Conservation (phyloP, 2,329 filamentous ascomycete species). For the Pestalotiopsis sp. region DNA sequence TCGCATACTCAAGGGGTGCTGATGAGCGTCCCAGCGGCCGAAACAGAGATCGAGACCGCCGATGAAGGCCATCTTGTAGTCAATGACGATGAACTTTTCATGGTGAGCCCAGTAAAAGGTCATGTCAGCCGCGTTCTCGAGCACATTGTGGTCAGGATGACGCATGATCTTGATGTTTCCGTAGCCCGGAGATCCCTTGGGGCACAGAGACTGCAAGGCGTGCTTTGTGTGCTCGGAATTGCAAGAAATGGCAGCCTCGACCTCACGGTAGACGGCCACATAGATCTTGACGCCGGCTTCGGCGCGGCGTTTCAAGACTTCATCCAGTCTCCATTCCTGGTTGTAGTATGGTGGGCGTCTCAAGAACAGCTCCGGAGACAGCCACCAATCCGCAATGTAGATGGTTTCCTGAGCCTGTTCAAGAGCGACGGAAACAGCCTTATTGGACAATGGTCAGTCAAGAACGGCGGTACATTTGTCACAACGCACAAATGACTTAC, state of each 20-base stretch:
- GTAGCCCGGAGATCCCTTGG: constrained; percentile 77
- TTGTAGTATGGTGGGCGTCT: constrained; percentile 81
- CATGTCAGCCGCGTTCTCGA: constrained; percentile 94
- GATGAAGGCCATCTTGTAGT: constrained; percentile 89
- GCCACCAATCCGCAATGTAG: constrained; percentile 97
- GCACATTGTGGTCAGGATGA: constrained; percentile 92
- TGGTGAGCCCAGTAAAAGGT: constrained; percentile 90
- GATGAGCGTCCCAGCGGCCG: constrained; percentile 87
- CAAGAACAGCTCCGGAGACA: constrained; percentile 86
- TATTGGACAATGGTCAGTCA: background rate
- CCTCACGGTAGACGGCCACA: constrained; percentile 89
- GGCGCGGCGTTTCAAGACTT: constrained; percentile 83
- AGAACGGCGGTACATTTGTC: background rate
- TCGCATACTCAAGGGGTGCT: constrained; percentile 71
- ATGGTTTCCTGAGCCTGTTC: constrained; percentile 90
- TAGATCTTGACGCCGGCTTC: constrained; percentile 95
- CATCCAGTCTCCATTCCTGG: constrained; percentile 86
- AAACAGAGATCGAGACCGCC: constrained; percentile 95
- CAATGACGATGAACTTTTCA: constrained; percentile 95
- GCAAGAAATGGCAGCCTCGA: constrained; percentile 80
- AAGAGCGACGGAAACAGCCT: constrained; percentile 84
- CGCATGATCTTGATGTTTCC: constrained; percentile 89
- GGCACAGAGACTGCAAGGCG: constrained; percentile 77
- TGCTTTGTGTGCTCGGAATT: constrained; percentile 94
- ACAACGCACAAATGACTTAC: constrained; percentile 33